Percentiles rank a stretch among this genome's conserved stretches.
These are phyloP conservation scores for Tetrastigma voinierianum DNA, from an alignment of 164 flowering plant genomes.

Conservation along the genomic window DNA sequence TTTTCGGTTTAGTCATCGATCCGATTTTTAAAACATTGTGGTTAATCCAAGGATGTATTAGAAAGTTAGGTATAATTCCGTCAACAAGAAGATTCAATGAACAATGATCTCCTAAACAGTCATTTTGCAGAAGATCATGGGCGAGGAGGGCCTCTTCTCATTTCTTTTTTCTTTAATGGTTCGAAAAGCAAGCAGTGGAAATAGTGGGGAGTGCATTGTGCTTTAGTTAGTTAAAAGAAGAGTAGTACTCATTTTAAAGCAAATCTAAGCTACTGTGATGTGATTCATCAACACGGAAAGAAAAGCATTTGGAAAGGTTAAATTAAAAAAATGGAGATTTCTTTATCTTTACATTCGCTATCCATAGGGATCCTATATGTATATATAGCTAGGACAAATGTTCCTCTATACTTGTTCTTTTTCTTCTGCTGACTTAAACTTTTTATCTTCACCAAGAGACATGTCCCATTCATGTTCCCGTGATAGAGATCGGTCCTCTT, in stretches of 20 bases:
- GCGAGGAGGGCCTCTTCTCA: constrained; percentile 11
- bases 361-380: not conserved
- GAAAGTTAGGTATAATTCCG: constrained; percentile 29
- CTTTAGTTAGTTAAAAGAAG: too few species aligned
- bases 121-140: constrained; percentile 4
- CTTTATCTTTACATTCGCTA: not conserved
- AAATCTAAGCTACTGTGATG: constrained; percentile 12
- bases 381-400: constrained; percentile 6
- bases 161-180: not conserved
- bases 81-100: constrained; percentile 25
- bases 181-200: constrained; percentile 4
- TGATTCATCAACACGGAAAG: constrained; percentile 4
- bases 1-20: too few species aligned
- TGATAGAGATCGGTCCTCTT: constrained; percentile 14
- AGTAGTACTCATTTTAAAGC: constrained; percentile 16
- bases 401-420: constrained; percentile 9
- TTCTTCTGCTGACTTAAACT: not conserved
- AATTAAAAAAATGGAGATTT: not conserved
- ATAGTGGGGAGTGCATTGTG: constrained; percentile 22
- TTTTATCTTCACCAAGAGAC: constrained; percentile 16
- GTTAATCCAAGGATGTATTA: constrained; percentile 16
- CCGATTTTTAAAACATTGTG: too few species aligned
- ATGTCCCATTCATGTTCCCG: constrained; percentile 34
- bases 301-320: not conserved
- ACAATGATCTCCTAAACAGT: constrained; percentile 13